Conservation (phyloP, 495 filamentous ascomycete species). For the Lasiosphaeria hispida region DNA sequence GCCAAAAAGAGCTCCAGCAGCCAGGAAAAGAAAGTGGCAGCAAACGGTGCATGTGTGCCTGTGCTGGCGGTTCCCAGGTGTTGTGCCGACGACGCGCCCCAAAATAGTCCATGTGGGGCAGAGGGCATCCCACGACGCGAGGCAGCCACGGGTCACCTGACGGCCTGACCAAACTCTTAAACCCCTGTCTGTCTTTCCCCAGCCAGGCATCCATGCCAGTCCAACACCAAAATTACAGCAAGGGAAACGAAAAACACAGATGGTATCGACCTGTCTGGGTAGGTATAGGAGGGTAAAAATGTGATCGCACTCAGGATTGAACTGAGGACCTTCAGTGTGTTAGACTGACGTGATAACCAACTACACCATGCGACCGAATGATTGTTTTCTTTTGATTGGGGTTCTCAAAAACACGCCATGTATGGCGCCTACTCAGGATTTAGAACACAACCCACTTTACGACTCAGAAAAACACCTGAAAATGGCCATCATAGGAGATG, state of each 20-base stretch:
- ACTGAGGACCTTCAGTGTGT: slow-evolving; percentile 24
- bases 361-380: slow-evolving; percentile 24
- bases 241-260: too few species aligned
- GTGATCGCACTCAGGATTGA: slow-evolving; percentile 24
- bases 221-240: too few species aligned
- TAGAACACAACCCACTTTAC: too few species aligned
- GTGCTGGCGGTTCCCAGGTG: slow-evolving; percentile 1
- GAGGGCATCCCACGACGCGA: slow-evolving; percentile 22
- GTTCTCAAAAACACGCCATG: too few species aligned
- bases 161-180: neutral
- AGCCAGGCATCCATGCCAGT: too few species aligned
- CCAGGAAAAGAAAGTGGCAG: neutral
- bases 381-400: neutral
- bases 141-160: slow-evolving; percentile 31
- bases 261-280: too few species aligned
- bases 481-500: too few species aligned
- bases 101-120: slow-evolving; percentile 18
- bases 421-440: too few species aligned
- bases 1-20: neutral
- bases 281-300: neutral
- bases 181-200: too few species aligned
- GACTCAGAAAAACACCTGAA: too few species aligned
- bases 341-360: slow-evolving; percentile 29
- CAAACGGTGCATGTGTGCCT: neutral
- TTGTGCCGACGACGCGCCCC: slow-evolving; percentile 20